phyloP scores from a whole-genome alignment of 441 rosid genomes.

The Adansonia grandidieri region DNA sequence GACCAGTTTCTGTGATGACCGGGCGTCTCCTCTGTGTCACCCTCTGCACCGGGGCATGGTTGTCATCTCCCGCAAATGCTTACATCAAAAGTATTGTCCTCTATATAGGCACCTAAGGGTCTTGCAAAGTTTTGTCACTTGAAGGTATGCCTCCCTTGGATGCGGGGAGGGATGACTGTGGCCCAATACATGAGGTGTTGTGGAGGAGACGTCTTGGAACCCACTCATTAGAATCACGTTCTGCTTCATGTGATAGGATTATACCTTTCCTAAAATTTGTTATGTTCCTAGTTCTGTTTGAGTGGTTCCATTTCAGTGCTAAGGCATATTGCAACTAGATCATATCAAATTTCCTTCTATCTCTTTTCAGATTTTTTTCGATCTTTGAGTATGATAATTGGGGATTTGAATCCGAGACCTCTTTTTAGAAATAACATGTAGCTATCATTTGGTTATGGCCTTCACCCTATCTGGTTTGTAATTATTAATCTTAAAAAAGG shows the following conservation, averaged over 20 bases:
- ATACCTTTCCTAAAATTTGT: constrained; percentile 2
- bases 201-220: too few species aligned
- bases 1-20: background rate
- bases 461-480: background rate
- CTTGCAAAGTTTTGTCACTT: too few species aligned
- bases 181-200: too few species aligned
- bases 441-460: constrained; percentile 7
- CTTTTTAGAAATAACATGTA: background rate
- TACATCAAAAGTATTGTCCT: too few species aligned
- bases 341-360: background rate
- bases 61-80: too few species aligned
- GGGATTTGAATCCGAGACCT: background rate
- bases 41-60: too few species aligned
- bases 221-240: background rate
- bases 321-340: constrained; percentile 16
- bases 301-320: constrained; percentile 1
- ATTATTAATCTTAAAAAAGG: background rate
- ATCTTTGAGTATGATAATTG: background rate
- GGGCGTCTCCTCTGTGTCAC: too few species aligned
- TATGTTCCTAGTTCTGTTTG: background rate
- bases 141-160: too few species aligned
- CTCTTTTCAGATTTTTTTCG: background rate
- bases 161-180: too few species aligned
- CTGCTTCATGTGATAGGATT: background rate
- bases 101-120: too few species aligned